A percentile compares a stretch with the other conserved stretches of the same genome.
phyloP scores from a whole-genome alignment of 73 alveolate genomes.

The Paramecium tetraurelia region DNA sequence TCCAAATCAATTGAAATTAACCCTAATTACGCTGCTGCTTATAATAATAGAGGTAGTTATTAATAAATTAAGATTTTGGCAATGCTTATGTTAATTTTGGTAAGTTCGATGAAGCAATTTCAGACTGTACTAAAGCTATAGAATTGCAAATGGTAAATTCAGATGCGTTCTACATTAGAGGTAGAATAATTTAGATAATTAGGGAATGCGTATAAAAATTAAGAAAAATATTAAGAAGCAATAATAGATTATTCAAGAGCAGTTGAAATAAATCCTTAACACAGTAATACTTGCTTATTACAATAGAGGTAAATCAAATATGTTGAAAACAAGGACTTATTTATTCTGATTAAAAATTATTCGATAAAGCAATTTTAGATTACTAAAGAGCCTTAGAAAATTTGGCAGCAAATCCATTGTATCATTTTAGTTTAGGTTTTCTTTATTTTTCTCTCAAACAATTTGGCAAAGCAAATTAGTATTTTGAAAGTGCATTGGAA shows the following conservation, averaged over 20 bases:
- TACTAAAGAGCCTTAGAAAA: neutral
- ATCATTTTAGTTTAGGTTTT: neutral
- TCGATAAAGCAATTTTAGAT: neutral
- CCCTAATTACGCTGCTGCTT: neutral
- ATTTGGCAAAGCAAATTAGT: neutral
- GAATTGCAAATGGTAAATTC: neutral
- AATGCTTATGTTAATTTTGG: neutral
- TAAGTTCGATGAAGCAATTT: neutral
- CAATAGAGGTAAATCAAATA: neutral
- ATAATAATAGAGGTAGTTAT: conserved; percentile 3
- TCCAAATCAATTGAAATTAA: neutral
- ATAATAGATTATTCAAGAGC: neutral
- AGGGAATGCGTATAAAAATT: neutral
- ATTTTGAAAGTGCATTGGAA: neutral
- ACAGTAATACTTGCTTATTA: neutral
- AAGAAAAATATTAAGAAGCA: neutral
- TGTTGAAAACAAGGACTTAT: neutral
- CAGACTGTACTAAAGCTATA: neutral
- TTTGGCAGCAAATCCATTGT: neutral
- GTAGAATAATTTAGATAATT: neutral
- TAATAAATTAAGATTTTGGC: neutral
- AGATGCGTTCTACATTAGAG: neutral
- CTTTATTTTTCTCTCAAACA: neutral
- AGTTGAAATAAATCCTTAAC: neutral
- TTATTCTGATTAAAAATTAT: neutral